phyloP scores from a whole-genome alignment of 2,329 filamentous ascomycete species.

The Neonectria neomacrospora region DNA sequence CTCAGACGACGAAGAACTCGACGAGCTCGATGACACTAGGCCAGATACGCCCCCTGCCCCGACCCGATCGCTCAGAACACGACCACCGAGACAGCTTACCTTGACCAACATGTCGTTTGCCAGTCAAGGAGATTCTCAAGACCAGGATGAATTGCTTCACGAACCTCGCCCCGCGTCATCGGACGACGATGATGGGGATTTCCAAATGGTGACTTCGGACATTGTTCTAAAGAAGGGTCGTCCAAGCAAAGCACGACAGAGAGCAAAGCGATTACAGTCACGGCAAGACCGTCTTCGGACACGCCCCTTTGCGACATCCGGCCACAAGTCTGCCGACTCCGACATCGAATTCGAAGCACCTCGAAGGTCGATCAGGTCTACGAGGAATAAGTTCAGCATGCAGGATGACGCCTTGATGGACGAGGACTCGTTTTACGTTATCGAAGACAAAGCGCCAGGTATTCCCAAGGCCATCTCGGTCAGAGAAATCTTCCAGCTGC shows the following conservation, averaged over 20 bases:
- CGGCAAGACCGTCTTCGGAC: constrained; percentile 26
- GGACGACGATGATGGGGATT: constrained; percentile 50
- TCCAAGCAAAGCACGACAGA: constrained; percentile 33
- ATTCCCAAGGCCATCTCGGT: constrained; percentile 70
- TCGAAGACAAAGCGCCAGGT: constrained; percentile 57
- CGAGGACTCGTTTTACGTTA: constrained; percentile 65
- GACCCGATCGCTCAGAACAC: constrained; percentile 40
- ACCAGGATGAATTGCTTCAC: constrained; percentile 49
- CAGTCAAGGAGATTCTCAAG: constrained; percentile 36
- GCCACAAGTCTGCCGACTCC: constrained; percentile 49
- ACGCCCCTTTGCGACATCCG: constrained; percentile 9
- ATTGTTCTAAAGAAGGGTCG: constrained; percentile 43
- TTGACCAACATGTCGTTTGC: constrained; percentile 42
- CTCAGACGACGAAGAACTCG: constrained; percentile 33
- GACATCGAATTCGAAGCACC: constrained; percentile 65
- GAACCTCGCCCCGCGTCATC: constrained; percentile 43
- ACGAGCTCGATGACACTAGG: constrained; percentile 32
- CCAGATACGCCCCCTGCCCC: constrained; percentile 16
- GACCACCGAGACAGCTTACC: constrained; percentile 42
- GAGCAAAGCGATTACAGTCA: constrained; percentile 36
- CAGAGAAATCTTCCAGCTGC: constrained; percentile 76
- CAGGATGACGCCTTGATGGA: constrained; percentile 66
- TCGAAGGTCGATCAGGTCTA: constrained; percentile 62
- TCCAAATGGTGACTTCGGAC: constrained; percentile 53
- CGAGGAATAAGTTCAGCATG: constrained; percentile 57